Evolutionary conservation across 441 rosid species (phyloP).

Genomic region (Melastoma candidum): DNA sequence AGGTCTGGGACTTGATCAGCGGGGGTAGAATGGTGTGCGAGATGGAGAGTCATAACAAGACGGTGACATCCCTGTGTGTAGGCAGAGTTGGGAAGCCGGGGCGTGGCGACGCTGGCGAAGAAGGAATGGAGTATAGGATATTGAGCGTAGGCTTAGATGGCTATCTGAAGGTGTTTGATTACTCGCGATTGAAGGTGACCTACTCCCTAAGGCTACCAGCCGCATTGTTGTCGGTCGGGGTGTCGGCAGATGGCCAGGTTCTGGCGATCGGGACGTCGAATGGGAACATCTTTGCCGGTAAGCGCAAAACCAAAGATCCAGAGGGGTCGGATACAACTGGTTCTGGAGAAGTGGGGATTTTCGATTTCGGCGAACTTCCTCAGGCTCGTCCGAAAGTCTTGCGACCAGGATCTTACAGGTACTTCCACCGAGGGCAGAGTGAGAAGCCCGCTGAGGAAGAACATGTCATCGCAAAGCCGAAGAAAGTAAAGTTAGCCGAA

Average conservation of each 20-base stretch:
- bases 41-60: slow-evolving; percentile 89
- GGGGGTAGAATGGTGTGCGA: slow-evolving; percentile 79
- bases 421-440: slow-evolving; percentile 71
- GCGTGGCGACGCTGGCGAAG: slow-evolving; percentile 16
- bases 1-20: slow-evolving; percentile 83
- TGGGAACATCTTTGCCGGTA: slow-evolving; percentile 65
- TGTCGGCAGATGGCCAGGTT: slow-evolving; percentile 49
- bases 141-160: slow-evolving; percentile 85
- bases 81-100: slow-evolving; percentile 39
- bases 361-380: slow-evolving; percentile 6
- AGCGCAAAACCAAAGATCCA: slow-evolving; percentile 48
- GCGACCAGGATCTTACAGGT: slow-evolving; percentile 56
- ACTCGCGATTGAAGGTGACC: slow-evolving; percentile 61
- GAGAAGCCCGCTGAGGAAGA: slow-evolving; percentile 69
- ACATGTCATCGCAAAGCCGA: slow-evolving; percentile 47
- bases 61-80: slow-evolving; percentile 65
- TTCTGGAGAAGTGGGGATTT: slow-evolving; percentile 30
- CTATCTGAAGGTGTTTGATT: slow-evolving; percentile 86
- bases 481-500: slow-evolving; percentile 64
- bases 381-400: slow-evolving; percentile 34
- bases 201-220: slow-evolving; percentile 90
- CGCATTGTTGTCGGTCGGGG: slow-evolving; percentile 63
- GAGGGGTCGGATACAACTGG: slow-evolving; percentile 21
- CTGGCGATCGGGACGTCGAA: slow-evolving; percentile 68
- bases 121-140: slow-evolving; percentile 41